Conservation (phyloP, 345 rosid species). For the Aquilaria sinensis region DNA sequence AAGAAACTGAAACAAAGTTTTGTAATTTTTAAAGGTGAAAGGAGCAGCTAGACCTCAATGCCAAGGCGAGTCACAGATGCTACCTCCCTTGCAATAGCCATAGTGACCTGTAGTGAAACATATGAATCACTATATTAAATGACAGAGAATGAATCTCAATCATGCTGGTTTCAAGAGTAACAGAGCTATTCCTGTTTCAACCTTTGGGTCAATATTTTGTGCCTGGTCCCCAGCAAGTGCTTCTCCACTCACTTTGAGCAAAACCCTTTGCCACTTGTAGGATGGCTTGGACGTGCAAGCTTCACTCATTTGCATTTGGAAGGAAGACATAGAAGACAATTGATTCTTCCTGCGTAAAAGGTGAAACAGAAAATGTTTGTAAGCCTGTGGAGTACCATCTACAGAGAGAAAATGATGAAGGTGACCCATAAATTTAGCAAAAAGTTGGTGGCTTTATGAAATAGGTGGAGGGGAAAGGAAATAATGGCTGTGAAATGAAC, state of each 20-base stretch:
- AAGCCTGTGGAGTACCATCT: too few relatives aligned
- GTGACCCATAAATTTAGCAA: too few relatives aligned
- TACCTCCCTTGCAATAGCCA: constrained; percentile 95
- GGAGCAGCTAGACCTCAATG: constrained; percentile 50
- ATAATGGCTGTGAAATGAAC: too few relatives aligned
- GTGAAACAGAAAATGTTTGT: constrained; percentile 3
- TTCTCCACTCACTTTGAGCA: constrained; percentile 97
- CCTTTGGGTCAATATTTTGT: constrained; percentile 93
- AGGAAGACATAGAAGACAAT: constrained; percentile 44
- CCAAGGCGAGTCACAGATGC: constrained; percentile 88
- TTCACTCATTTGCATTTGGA: constrained; percentile 42
- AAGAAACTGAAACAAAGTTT: too few relatives aligned
- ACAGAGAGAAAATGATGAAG: too few relatives aligned
- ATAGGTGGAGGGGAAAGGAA: too few relatives aligned
- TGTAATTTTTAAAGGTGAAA: neutral
- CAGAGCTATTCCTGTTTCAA: constrained; percentile 18
- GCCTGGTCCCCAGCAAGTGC: constrained; percentile 86
- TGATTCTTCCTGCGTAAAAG: constrained; percentile 45
- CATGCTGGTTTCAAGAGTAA: neutral
- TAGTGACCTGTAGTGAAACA: constrained; percentile 54
- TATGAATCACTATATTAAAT: constrained; percentile 13
- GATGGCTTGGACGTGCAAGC: constrained; percentile 39
- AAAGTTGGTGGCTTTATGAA: too few relatives aligned
- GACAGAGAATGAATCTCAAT: neutral
- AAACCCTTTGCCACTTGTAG: constrained; percentile 81